phyloP scores from a whole-genome alignment of 495 filamentous ascomycete species.

The Penicillium goetzii region DNA sequence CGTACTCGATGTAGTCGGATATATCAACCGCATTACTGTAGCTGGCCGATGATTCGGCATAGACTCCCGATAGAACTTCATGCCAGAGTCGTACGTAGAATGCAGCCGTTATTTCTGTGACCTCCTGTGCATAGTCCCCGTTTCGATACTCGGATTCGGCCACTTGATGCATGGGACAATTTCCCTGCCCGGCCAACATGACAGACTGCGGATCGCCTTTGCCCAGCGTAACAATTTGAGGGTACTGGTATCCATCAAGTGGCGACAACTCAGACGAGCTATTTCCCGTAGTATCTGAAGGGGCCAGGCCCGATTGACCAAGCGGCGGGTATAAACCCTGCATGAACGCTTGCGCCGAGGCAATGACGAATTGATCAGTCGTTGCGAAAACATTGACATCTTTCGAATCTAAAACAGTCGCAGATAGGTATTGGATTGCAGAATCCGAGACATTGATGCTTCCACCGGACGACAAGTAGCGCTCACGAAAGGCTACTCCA shows the following conservation, averaged over 20 bases:
- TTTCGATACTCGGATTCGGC: slow-evolving; percentile 42
- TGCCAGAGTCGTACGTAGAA: slow-evolving; percentile 57
- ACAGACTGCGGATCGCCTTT: slow-evolving; percentile 57
- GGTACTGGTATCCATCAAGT: slow-evolving; percentile 75
- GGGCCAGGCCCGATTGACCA: slow-evolving; percentile 43
- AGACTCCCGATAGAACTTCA: slow-evolving; percentile 40
- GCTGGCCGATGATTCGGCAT: slow-evolving; percentile 43
- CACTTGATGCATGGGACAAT: slow-evolving; percentile 53
- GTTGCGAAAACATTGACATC: slow-evolving; percentile 51
- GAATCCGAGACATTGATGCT: slow-evolving; percentile 39
- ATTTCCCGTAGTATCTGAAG: slow-evolving; percentile 53
- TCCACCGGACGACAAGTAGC: slow-evolving; percentile 55
- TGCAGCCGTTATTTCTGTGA: slow-evolving; percentile 40
- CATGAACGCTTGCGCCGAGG: slow-evolving; percentile 74
- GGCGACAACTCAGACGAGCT: slow-evolving; percentile 60
- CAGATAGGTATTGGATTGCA: slow-evolving; percentile 46
- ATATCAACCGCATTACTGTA: slow-evolving; percentile 64
- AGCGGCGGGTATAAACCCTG: slow-evolving; percentile 82
- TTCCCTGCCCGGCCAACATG: slow-evolving; percentile 60
- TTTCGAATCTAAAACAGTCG: slow-evolving; percentile 48
- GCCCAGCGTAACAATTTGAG: slow-evolving; percentile 58
- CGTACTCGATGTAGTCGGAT: slow-evolving; percentile 77
- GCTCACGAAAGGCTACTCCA: slow-evolving; percentile 62
- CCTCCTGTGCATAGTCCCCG: slow-evolving; percentile 42
- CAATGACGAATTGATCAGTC: slow-evolving; percentile 54